phyloP scores from a whole-genome alignment of 139 green algal genomes.

The Trebouxia sp. region DNA sequence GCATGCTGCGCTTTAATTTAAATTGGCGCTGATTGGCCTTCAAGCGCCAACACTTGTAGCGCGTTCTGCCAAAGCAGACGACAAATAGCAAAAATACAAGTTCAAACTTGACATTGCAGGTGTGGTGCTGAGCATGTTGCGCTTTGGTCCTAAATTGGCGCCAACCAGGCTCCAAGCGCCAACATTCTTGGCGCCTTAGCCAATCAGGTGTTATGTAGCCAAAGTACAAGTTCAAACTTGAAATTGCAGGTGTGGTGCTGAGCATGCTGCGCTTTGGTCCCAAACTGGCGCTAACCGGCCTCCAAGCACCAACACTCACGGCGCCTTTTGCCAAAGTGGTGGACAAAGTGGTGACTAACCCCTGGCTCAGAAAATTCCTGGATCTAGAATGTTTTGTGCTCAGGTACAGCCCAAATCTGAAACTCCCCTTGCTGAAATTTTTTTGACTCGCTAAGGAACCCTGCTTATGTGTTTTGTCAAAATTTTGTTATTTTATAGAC shows the following conservation, averaged over 20 bases:
- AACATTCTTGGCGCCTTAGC: slow-evolving; percentile 65
- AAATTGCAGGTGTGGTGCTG: slow-evolving; percentile 41
- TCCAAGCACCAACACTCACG: slow-evolving; percentile 58
- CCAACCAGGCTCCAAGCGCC: slow-evolving; percentile 45
- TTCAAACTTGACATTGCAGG: slow-evolving; percentile 4
- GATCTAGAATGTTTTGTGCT: slow-evolving; percentile 88
- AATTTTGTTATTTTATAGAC: no score
- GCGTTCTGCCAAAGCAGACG: no score
- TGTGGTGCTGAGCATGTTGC: slow-evolving; percentile 37
- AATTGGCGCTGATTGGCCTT: background rate
- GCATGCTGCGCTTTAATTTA: slow-evolving; percentile 47
- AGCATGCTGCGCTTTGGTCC: slow-evolving; percentile 56
- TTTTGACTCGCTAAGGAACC: no score
- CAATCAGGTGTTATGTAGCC: no score
- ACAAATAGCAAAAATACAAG: no score
- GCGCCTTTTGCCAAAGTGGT: slow-evolving; percentile 70
- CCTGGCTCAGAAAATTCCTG: slow-evolving; percentile 65
- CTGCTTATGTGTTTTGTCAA: no score
- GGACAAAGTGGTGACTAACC: slow-evolving; percentile 64
- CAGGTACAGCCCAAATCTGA: slow-evolving; percentile 10
- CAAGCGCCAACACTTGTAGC: background rate
- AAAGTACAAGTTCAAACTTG: no score
- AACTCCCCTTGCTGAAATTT: background rate
- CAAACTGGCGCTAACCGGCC: slow-evolving; percentile 37
- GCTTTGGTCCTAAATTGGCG: slow-evolving; percentile 43